These are phyloP conservation scores for Aspergillus proliferans DNA, from an alignment of 2,329 filamentous ascomycete genomes.

Conservation along the genomic window DNA sequence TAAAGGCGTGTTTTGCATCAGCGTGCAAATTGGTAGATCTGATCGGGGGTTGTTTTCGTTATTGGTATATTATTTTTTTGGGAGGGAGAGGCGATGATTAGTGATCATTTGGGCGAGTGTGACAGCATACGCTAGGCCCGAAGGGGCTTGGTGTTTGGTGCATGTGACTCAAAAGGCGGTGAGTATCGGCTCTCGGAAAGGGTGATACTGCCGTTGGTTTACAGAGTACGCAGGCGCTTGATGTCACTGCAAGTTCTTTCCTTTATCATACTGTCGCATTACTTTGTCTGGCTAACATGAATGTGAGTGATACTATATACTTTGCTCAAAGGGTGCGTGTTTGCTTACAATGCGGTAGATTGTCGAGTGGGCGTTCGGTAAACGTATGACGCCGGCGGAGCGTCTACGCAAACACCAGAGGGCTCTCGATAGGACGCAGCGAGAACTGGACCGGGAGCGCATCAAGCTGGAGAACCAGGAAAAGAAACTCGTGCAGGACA, in stretches of 20 bases:
- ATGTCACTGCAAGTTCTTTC: slow-evolving; percentile 4
- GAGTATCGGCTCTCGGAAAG: background rate
- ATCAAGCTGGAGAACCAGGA: slow-evolving; percentile 97
- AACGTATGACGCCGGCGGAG: slow-evolving; percentile 90
- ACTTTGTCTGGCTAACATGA: slow-evolving; percentile 23
- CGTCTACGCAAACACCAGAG: slow-evolving; percentile 69
- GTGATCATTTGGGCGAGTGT: slow-evolving; percentile 1
- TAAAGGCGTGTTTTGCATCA: slow-evolving; percentile 7
- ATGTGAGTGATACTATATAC: slow-evolving; percentile 25
- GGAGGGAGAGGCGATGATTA: no score
- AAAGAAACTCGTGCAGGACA: slow-evolving; percentile 91
- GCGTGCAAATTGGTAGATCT: slow-evolving; percentile 10
- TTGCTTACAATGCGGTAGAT: slow-evolving; percentile 52
- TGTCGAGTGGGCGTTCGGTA: slow-evolving; percentile 98
- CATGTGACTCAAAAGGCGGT: slow-evolving; percentile 18
- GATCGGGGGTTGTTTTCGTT: slow-evolving; percentile 14
- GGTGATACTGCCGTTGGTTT: background rate
- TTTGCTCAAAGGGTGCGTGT: background rate
- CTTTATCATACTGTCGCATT: background rate
- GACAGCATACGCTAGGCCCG: slow-evolving; percentile 15
- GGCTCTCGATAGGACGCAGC: slow-evolving; percentile 92
- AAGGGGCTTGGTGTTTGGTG: slow-evolving; percentile 16
- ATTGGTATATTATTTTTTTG: slow-evolving; percentile 17
- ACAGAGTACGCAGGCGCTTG: background rate
- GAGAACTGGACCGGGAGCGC: slow-evolving; percentile 89